Base-by-base conservation (phyloP, 805 yeast genomes). In the Yarrowia deformans region DNA sequence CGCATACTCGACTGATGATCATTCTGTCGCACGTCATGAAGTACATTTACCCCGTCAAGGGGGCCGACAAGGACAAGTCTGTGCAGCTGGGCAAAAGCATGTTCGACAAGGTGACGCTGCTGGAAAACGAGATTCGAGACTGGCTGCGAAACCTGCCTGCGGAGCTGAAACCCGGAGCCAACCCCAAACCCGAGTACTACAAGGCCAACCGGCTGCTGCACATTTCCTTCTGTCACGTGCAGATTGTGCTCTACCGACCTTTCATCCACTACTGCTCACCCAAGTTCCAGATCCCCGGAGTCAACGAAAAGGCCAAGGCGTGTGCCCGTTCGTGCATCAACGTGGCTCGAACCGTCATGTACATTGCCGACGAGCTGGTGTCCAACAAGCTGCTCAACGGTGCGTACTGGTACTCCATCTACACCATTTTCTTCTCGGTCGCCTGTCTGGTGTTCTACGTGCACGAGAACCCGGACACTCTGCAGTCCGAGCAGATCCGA, bases 381-480 rank as follows among this genome's bases (percentile, higher is more conserved):
- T 84, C 85, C 72, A 86, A 87, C 71, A 83, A 88, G 70, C 82
- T 91, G 77, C 80, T 93, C 48, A 86, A 88, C 72, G 97, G 97
- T 0, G 90, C 95, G 1, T 93, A 93, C 75, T 92, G 97, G 97
- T 93, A 91, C 75, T 88, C 95, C 8, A 90, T 90, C 75, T 93
- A 93, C 77, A 91, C 97, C 0, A 89, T 93, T 6, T 93, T 92
- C 77, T 91, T 91, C 79, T 88, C 96, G 2, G 92, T 92, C 70
- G 96, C 97, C 0, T 90, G 97, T 75, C 81, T 92, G 73, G 90
- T 91, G 18, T 91, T 89, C 74, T 91, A 92, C 76, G 89, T 86
- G 69, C 94, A 90, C 77, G 86, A 83, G 69, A 80, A 78, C 69
- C 75, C 77, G 69, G 67, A 73, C 58, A 71, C 72, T 69, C 70